Conservation (phyloP, 2,329 filamentous ascomycete genomes). For the Apiospora marii region DNA sequence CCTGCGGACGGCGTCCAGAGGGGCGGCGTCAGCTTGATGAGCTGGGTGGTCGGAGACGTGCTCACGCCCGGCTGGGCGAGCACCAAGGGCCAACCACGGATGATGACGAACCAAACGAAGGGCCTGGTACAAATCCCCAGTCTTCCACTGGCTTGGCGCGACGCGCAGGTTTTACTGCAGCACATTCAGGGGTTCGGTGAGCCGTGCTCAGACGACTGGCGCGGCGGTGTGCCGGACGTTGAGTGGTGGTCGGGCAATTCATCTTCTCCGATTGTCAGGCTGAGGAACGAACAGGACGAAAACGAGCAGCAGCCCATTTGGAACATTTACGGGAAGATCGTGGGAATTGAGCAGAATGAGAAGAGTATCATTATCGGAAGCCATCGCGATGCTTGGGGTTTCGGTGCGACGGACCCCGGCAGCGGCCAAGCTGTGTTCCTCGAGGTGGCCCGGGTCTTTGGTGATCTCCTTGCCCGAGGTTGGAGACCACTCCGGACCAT, state of each 20-base stretch:
- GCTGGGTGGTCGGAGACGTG: slow-evolving; percentile 88
- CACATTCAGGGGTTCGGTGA: slow-evolving; percentile 78
- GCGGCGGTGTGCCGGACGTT: slow-evolving; percentile 77
- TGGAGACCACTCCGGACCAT: slow-evolving; percentile 96
- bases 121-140: slow-evolving; percentile 87
- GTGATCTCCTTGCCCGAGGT: slow-evolving; percentile 75
- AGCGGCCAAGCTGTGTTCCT: slow-evolving; percentile 91
- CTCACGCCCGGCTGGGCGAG: slow-evolving; percentile 88
- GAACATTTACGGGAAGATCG: slow-evolving; percentile 87
- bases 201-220: slow-evolving; percentile 74
- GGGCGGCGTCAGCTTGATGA: slow-evolving; percentile 81
- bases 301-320: slow-evolving; percentile 83
- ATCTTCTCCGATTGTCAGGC: slow-evolving; percentile 77
- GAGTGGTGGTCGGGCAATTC: slow-evolving; percentile 87
- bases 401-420: slow-evolving; percentile 85
- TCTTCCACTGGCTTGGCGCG: slow-evolving; percentile 86
- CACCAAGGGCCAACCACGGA: slow-evolving; percentile 68
- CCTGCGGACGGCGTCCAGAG: slow-evolving; percentile 84
- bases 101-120: slow-evolving; percentile 73
- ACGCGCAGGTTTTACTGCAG: slow-evolving; percentile 82
- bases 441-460: slow-evolving; percentile 86
- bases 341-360: slow-evolving; percentile 81
- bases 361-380: slow-evolving; percentile 92
- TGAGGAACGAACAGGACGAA: slow-evolving; percentile 90
- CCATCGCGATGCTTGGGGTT: slow-evolving; percentile 91